Percentiles rank a stretch among this genome's conserved stretches.
Conservation (phyloP, 2,329 filamentous ascomycete genomes). For the Aspergillus calidoustus region DNA sequence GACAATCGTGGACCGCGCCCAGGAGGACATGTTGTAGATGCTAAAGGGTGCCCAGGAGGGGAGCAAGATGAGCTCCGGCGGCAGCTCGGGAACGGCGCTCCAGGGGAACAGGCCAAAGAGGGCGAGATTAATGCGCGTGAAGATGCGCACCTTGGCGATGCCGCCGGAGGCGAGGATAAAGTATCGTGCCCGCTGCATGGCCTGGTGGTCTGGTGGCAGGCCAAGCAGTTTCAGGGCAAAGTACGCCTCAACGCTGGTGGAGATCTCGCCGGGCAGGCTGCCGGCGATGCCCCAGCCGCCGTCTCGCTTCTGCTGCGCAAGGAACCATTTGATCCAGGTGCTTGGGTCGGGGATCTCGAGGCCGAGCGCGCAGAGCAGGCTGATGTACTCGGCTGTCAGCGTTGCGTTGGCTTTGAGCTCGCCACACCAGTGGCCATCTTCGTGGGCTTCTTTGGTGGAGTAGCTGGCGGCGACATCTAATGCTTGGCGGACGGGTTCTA, state of each 20-base stretch:
- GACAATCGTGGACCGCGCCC: conserved; percentile 21
- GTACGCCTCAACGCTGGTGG: conserved; percentile 39
- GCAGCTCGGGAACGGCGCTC: conserved; percentile 37
- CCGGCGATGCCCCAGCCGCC: conserved; percentile 39
- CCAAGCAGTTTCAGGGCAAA: conserved; percentile 42
- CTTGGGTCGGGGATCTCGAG: too few species aligned
- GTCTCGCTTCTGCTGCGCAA: conserved; percentile 32
- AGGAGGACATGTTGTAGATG: conserved; percentile 36
- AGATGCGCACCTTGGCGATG: conserved; percentile 35
- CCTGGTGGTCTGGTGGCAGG: conserved; percentile 13
- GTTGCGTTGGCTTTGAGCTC: too few species aligned
- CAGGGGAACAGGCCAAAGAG: conserved; percentile 43
- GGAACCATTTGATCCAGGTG: conserved; percentile 8
- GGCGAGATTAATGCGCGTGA: conserved; percentile 37
- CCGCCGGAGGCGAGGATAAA: conserved; percentile 35
- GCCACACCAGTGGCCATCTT: too few species aligned
- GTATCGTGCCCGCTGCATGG: conserved; percentile 24
- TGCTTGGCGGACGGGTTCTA: too few species aligned
- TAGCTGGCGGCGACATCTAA: too few species aligned
- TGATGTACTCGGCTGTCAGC: too few species aligned
- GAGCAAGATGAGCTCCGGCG: conserved; percentile 39
- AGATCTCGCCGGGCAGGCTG: conserved; percentile 28
- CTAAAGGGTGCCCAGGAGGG: conserved; percentile 33
- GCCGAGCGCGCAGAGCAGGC: too few species aligned
- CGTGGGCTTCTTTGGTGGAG: too few species aligned